Conservation (phyloP, 257 asterid species). For the Salvia splendens region DNA sequence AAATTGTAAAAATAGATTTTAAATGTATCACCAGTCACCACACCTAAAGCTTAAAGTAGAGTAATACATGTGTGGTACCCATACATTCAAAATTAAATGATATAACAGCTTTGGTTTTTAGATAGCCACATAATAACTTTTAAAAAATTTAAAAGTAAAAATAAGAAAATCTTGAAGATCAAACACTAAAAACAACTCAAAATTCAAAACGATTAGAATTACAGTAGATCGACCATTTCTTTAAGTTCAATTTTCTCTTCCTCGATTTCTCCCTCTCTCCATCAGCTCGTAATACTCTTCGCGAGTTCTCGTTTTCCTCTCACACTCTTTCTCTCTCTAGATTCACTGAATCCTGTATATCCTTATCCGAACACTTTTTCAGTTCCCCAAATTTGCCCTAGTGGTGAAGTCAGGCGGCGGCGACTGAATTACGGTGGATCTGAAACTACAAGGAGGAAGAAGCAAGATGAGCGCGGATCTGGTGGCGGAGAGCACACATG, state of each 20-base stretch:
- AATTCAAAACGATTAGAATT: neutral
- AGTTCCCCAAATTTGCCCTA: conserved; percentile 29
- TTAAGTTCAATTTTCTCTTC: conserved; percentile 18
- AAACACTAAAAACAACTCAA: neutral
- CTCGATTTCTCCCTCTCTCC: conserved; percentile 41
- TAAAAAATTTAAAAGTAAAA: too few species aligned
- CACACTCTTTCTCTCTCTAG: conserved; percentile 25
- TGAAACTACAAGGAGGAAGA: conserved; percentile 28
- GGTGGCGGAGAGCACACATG: conserved; percentile 69
- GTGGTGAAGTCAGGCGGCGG: conserved; percentile 34
- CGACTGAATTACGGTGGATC: conserved; percentile 40
- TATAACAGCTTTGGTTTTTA: too few species aligned
- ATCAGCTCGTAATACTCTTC: conserved; percentile 31
- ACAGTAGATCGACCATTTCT: conserved; percentile 38
- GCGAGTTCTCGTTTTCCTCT: conserved; percentile 29
- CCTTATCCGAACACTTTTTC: conserved; percentile 2
- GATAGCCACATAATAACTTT: too few species aligned
- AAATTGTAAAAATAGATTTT: too few species aligned
- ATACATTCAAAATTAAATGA: too few species aligned
- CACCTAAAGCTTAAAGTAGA: too few species aligned
- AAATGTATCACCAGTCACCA: too few species aligned
- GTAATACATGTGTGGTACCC: too few species aligned
- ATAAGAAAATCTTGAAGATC: too few species aligned
- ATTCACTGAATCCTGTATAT: neutral
- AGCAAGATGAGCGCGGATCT: conserved; percentile 85